These are phyloP conservation scores for Alternaria sp. DNA, from an alignment of 2,329 filamentous ascomycete species.

Conservation along the genomic window DNA sequence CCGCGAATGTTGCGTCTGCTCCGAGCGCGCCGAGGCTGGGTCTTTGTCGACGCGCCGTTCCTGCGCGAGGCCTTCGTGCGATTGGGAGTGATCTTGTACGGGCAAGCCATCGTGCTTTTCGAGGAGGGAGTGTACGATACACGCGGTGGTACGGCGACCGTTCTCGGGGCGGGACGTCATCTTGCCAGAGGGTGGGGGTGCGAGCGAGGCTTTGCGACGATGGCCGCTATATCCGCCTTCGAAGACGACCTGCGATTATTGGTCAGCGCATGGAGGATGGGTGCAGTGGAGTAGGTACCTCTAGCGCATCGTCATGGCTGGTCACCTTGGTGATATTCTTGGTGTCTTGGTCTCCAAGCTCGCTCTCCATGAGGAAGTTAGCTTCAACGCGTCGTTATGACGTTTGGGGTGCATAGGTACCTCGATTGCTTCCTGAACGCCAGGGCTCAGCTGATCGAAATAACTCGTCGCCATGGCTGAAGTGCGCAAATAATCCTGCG, in stretches of 20 bases:
- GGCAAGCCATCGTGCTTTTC: constrained; percentile 51
- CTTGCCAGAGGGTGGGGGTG: constrained; percentile 43
- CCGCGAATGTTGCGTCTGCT: constrained; percentile 63
- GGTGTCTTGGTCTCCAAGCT: constrained; percentile 34
- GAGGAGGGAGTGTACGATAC: constrained; percentile 68
- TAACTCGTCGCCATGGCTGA: constrained; percentile 29
- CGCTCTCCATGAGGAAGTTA: constrained; percentile 47
- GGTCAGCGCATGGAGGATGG: not conserved
- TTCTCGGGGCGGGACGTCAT: constrained; percentile 43
- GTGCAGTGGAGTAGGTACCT: constrained; percentile 37
- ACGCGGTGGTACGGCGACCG: constrained; percentile 57
- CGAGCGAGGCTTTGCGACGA: constrained; percentile 67
- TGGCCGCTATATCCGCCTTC: constrained; percentile 56
- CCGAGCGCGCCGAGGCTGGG: constrained; percentile 37
- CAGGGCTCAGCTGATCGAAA: constrained; percentile 25
- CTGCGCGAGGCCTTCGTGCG: constrained; percentile 43
- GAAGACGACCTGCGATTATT: constrained; percentile 60
- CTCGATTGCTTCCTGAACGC: constrained; percentile 29
- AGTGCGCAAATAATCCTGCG: not conserved
- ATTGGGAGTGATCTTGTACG: constrained; percentile 27
- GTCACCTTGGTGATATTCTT: constrained; percentile 34
- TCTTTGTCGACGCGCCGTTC: constrained; percentile 54
- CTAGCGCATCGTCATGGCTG: constrained; percentile 51
- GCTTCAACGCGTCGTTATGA: constrained; percentile 30
- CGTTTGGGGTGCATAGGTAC: constrained; percentile 26